Base-by-base conservation (phyloP, 1,284 basidiomycete genomes). In the Lignosus rhinocerotis region DNA sequence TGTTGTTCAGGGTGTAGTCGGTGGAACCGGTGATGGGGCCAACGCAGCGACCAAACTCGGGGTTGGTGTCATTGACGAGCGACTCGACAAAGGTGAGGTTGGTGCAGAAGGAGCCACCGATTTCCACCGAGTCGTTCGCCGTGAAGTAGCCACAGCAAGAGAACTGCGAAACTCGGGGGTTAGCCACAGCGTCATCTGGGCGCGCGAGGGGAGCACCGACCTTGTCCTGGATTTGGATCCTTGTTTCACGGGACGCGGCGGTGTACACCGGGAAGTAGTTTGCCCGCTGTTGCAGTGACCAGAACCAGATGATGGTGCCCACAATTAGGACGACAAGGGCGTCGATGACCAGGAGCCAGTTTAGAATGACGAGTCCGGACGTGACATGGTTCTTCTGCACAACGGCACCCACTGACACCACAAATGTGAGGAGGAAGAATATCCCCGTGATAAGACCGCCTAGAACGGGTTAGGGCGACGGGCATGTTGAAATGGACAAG, bases 131-230 rank as follows among this genome's bases (percentile, higher is more conserved):
- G 64, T 92, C 88, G 4, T 83, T 84, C 14, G 79, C 78, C 56
- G 81, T 81, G 73, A 89, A 89, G 73, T 93, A 95, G 10, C 93
- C 93, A 66, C 93, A 95, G 76, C 93, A 94, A 56, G 75, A 71
- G 67, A 92, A 80, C 89, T 92, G 59, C 12, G 30, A 17, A 34
- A 34, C 12, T 47, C 33, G 9, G 39, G 1, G 17, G 14, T 43
- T 17, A 43, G 25, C 17, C 34, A 39, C 51, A 54, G 43, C 21
- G 34, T 14, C 10, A 46, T 25, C 8, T 51, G 38, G 25, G 25
- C 47, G 41, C 32, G 12, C 14, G 34, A n/a, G 31, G 21, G 36
- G 41, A 67, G 2, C 6, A 65, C 80, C 56, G 64, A 90, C 91
- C 77, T 79, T 73, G 67, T 95, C 86, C 74, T 96, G 93, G 36